A percentile compares a stretch with the other conserved stretches of the same genome.
Conservation (phyloP, 2,329 filamentous ascomycete genomes). For the Aspergillus ochraceus region DNA sequence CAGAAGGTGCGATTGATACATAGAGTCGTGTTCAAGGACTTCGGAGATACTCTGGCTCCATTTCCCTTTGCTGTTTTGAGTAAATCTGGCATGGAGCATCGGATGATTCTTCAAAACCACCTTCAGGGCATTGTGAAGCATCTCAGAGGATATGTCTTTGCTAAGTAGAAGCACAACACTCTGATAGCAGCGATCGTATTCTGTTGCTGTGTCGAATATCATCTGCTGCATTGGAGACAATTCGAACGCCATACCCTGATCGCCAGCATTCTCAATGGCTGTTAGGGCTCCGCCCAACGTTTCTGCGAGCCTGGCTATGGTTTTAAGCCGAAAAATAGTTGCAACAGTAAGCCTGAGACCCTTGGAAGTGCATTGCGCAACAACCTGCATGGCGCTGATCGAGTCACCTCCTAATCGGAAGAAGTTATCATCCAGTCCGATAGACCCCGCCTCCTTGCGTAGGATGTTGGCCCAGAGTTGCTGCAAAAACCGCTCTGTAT, state of each 20-base stretch:
- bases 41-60: not conserved
- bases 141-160: not conserved
- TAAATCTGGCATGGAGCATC: not conserved
- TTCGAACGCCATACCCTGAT: not conserved
- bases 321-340: not conserved
- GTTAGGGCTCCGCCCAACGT: not conserved
- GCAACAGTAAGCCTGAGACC: constrained; percentile 29
- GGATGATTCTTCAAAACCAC: not conserved
- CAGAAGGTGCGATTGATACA: not conserved
- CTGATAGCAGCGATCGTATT: not conserved
- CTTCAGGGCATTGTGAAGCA: not conserved
- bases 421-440: constrained; percentile 41
- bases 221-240: not conserved
- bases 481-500: constrained; percentile 1
- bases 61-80: not conserved
- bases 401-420: constrained; percentile 38
- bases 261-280: not conserved
- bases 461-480: constrained; percentile 33
- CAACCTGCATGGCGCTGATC: constrained; percentile 39
- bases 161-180: not conserved
- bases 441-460: constrained; percentile 24
- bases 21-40: not conserved
- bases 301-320: not conserved
- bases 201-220: not conserved
- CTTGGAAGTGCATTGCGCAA: constrained; percentile 3